Percentiles rank a stretch among this genome's conserved stretches.
Evolutionary conservation across 1,284 basidiomycete species (phyloP).

Genomic region (Coniferiporia sulphurascens): DNA sequence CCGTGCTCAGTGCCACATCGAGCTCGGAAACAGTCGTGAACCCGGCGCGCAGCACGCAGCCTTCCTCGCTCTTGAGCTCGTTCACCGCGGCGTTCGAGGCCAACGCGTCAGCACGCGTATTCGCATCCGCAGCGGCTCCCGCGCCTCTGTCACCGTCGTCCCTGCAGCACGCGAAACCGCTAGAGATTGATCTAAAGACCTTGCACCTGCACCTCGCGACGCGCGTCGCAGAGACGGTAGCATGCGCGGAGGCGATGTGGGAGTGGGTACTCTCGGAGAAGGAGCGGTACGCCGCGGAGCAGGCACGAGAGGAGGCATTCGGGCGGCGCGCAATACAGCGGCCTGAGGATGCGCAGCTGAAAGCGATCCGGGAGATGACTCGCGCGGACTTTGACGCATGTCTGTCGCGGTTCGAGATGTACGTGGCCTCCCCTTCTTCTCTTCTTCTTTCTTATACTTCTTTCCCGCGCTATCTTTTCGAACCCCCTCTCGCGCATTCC

Average conservation of each 20-base stretch:
- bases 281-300: constrained; percentile 21
- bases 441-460: neutral
- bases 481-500: neutral
- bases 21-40: constrained; percentile 2
- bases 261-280: constrained; percentile 58
- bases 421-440: constrained; percentile 26
- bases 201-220: constrained; percentile 56
- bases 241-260: constrained; percentile 71
- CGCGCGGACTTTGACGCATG: constrained; percentile 55
- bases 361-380: constrained; percentile 43
- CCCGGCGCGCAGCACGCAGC: constrained; percentile 28
- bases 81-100: constrained; percentile 19
- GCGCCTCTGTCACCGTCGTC: constrained; percentile 5
- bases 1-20: neutral
- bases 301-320: neutral
- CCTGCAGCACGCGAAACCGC: constrained; percentile 19
- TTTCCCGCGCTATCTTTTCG: neutral
- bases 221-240: constrained; percentile 54
- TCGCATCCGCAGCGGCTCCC: neutral
- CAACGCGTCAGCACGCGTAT: neutral
- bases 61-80: constrained; percentile 32
- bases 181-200: constrained; percentile 47
- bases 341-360: constrained; percentile 10
- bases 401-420: constrained; percentile 55
- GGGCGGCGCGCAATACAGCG: neutral